phyloP scores from a whole-genome alignment of 805 yeast species.

The Metschnikowia picachoensis region DNA sequence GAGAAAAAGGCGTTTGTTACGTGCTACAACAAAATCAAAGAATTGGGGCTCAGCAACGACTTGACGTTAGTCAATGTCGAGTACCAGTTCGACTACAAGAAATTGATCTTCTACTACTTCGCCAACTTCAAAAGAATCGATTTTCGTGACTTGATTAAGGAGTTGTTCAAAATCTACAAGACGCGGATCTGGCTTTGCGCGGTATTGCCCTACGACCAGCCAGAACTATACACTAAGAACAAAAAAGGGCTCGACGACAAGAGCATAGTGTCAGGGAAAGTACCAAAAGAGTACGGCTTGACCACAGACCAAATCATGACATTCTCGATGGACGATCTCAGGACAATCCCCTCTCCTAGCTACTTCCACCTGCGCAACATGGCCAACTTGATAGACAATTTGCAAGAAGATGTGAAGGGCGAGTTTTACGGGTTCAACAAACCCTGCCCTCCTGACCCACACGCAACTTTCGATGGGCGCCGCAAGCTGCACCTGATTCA shows the following conservation, averaged over 20 bases:
- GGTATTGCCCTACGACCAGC: conserved; percentile 38
- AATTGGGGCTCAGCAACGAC: conserved; percentile 44
- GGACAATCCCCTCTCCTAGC: conserved; percentile 38
- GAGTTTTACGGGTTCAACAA: conserved; percentile 39
- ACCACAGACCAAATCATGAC: conserved; percentile 38
- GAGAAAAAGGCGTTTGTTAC: conserved; percentile 69
- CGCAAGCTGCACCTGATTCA: conserved; percentile 12
- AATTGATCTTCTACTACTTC: conserved; percentile 43
- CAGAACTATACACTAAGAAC: conserved; percentile 25
- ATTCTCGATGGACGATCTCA: conserved; percentile 43
- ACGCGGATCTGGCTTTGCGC: conserved; percentile 48
- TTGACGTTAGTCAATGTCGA: conserved; percentile 44
- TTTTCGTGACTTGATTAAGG: conserved; percentile 42
- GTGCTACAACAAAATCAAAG: conserved; percentile 47
- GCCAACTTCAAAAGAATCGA: conserved; percentile 45
- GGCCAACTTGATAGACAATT: conserved; percentile 42
- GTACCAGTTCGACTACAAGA: conserved; percentile 43
- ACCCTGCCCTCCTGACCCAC: neutral
- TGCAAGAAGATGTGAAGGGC: conserved; percentile 40
- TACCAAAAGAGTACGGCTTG: conserved; percentile 38
- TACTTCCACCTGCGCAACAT: conserved; percentile 53
- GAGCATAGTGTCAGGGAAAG: conserved; percentile 7
- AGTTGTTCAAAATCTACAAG: conserved; percentile 43
- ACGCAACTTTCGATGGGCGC: conserved; percentile 1
- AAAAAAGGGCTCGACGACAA: conserved; percentile 8